phyloP scores from a whole-genome alignment of 2,329 filamentous ascomycete species.

The Sporothrix phasma region DNA sequence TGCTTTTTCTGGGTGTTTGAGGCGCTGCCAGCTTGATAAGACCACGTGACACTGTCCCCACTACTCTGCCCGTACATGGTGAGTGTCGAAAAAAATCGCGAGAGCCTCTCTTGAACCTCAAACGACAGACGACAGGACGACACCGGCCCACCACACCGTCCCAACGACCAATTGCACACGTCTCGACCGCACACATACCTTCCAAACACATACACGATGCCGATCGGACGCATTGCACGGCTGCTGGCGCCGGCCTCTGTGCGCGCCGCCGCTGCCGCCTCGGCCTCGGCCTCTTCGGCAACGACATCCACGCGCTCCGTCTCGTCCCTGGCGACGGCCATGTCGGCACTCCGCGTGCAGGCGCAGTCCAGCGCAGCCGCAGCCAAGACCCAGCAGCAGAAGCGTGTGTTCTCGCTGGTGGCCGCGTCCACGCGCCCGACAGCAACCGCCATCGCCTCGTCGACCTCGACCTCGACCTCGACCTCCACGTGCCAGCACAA shows the following conservation, averaged over 20 bases:
- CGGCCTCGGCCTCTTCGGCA: neutral
- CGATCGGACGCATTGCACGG: conserved; percentile 10
- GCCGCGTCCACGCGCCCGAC: conserved; percentile 10
- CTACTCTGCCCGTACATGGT: neutral
- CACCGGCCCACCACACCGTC: neutral
- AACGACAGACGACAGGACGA: neutral
- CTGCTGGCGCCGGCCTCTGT: conserved; percentile 10
- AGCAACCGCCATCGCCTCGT: neutral
- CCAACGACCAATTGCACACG: neutral
- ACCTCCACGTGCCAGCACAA: conserved; percentile 7
- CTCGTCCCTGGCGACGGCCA: conserved; percentile 6
- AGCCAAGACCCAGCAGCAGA: neutral
- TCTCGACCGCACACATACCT: neutral
- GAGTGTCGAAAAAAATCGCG: conserved; percentile 9
- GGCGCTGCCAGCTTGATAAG: too few relatives aligned
- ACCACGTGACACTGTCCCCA: neutral
- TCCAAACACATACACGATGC: conserved; percentile 4
- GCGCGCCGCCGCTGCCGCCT: neutral
- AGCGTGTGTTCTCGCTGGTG: conserved; percentile 12
- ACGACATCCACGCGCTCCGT: neutral
- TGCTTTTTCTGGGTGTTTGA: too few relatives aligned
- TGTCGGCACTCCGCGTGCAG: conserved; percentile 13
- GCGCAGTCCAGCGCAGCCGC: too few relatives aligned
- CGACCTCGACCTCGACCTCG: neutral
- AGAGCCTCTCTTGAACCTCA: neutral